Conservation (phyloP, 257 asterid genomes). For the Nicotiana knightiana region DNA sequence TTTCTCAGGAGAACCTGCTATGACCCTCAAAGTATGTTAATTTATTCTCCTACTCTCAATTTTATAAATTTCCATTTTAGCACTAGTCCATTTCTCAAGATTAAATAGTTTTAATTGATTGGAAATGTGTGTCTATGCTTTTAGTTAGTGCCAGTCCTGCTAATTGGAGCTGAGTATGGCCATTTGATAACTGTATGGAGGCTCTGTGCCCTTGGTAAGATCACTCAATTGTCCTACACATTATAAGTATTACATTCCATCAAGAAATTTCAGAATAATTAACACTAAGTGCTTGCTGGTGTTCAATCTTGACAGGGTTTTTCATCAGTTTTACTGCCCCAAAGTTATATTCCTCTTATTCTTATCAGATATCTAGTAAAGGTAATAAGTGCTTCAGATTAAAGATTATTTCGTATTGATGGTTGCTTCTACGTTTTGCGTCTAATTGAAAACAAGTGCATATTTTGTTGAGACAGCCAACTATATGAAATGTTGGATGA, state of each 20-base stretch:
- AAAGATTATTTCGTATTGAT: not conserved
- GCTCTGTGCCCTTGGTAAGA: slow-evolving; percentile 69
- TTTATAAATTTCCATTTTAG: not conserved
- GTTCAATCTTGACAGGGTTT: slow-evolving; percentile 47
- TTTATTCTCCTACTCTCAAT: not conserved
- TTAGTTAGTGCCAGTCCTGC: slow-evolving; percentile 70
- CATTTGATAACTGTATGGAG: slow-evolving; percentile 77
- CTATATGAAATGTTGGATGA: slow-evolving; percentile 30
- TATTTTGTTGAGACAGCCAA: slow-evolving; percentile 32
- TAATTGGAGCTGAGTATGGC: slow-evolving; percentile 86
- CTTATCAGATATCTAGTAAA: slow-evolving; percentile 45
- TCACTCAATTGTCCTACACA: not conserved
- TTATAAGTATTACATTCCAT: not conserved
- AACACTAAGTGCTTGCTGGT: not conserved
- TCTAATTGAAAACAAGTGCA: not conserved
- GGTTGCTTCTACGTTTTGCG: not conserved
- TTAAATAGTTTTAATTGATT: not conserved
- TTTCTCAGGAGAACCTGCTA: slow-evolving; percentile 93
- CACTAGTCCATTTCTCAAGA: not conserved
- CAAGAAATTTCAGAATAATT: not conserved
- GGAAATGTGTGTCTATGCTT: not conserved
- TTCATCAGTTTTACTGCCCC: slow-evolving; percentile 77
- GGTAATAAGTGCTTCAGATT: slow-evolving; percentile 28
- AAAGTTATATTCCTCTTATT: slow-evolving; percentile 46
- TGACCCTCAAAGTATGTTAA: slow-evolving; percentile 69